These are phyloP conservation scores for Paratinospora sagittata DNA, from an alignment of 164 flowering plant species.

Conservation along the genomic window DNA sequence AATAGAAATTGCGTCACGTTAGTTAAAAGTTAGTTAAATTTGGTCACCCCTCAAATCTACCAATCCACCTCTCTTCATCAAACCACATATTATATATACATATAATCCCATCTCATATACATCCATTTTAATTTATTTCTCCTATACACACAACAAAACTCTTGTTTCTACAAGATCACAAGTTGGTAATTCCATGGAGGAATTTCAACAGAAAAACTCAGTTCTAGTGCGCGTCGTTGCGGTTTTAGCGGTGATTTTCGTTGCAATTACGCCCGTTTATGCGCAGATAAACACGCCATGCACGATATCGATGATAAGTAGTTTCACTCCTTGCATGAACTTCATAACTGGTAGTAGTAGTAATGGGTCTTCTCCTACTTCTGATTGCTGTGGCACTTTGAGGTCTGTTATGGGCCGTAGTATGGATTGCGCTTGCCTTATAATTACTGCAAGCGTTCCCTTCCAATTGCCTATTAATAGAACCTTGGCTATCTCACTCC, in stretches of 20 bases:
- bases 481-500: conserved; percentile 28
- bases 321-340: conserved; percentile 71
- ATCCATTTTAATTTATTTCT: too few relatives aligned
- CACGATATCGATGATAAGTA: conserved; percentile 45
- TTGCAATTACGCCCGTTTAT: too few relatives aligned
- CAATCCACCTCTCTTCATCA: too few relatives aligned
- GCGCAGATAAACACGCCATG: conserved; percentile 57
- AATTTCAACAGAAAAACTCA: too few relatives aligned
- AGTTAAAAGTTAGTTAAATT: conserved; percentile 35
- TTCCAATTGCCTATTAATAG: conserved; percentile 49
- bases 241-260: too few relatives aligned
- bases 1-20: not conserved
- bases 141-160: too few relatives aligned
- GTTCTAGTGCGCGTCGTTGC: not conserved
- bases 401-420: conserved; percentile 35
- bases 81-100: too few relatives aligned
- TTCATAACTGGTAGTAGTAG: conserved; percentile 50
- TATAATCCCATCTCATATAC: too few relatives aligned
- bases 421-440: conserved; percentile 62
- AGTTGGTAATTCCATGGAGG: too few relatives aligned
- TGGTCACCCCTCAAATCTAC: conserved; percentile 52
- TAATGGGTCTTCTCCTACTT: conserved; percentile 53
- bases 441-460: conserved; percentile 60
- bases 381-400: conserved; percentile 59
- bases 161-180: too few relatives aligned